These are phyloP conservation scores for Ceratocystis smalleyi DNA, from an alignment of 2,329 filamentous ascomycete species.

Conservation along the genomic window DNA sequence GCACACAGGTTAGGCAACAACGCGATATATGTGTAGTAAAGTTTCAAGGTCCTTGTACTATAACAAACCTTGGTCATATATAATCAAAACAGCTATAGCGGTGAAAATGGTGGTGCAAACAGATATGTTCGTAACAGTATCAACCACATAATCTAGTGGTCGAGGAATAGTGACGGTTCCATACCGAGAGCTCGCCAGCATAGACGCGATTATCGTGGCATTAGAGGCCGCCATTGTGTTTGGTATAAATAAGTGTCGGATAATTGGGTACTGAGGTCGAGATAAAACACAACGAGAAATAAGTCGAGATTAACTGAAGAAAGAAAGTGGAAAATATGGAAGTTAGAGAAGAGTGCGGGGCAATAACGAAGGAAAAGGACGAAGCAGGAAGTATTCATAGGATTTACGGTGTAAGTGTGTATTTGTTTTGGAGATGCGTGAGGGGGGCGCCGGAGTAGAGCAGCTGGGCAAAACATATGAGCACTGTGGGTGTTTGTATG, in stretches of 20 bases:
- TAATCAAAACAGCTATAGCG: constrained; percentile 52
- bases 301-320: neutral
- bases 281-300: neutral
- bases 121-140: constrained; percentile 33
- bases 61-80: constrained; percentile 76
- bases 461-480: neutral
- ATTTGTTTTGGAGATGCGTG: neutral
- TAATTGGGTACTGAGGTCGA: neutral
- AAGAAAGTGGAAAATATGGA: neutral
- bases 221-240: constrained; percentile 34
- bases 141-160: constrained; percentile 40
- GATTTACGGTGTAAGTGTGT: neutral
- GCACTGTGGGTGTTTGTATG: neutral
- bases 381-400: neutral
- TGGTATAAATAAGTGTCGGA: neutral
- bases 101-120: constrained; percentile 39
- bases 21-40: no score
- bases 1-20: neutral
- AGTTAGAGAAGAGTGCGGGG: neutral
- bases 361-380: neutral
- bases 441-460: no score
- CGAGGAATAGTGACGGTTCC: constrained; percentile 35
- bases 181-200: constrained; percentile 45
- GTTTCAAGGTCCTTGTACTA: neutral
- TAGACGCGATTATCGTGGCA: constrained; percentile 49